These are phyloP conservation scores for Pythium phragmitis DNA, from an alignment of 352 stramenopile species.

Conservation along the genomic window DNA sequence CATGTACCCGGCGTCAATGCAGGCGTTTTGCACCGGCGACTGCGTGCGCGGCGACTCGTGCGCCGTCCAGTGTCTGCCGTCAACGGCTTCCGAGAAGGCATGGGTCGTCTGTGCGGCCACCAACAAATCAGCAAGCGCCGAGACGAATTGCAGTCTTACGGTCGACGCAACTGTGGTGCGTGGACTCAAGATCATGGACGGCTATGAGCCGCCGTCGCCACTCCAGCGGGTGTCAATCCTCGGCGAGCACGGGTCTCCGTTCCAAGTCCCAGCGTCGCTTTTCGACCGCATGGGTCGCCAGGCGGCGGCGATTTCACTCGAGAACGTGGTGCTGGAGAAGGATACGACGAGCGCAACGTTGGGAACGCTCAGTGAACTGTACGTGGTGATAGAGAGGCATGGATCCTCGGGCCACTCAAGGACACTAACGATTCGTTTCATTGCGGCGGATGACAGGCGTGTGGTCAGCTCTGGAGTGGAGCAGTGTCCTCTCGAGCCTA, in stretches of 20 bases:
- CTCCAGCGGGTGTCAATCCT: background rate
- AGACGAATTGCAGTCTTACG: background rate
- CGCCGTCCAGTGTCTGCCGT: background rate
- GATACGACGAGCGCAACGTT: background rate
- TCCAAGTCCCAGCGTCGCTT: slow-evolving; percentile 1
- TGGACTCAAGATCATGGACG: background rate
- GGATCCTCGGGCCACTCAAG: background rate
- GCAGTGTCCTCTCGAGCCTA: background rate
- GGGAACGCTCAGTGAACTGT: background rate
- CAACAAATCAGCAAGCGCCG: background rate
- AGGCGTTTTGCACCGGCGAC: slow-evolving; percentile 3
- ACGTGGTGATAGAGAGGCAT: background rate
- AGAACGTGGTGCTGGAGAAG: background rate
- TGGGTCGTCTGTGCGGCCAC: background rate
- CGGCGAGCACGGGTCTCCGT: background rate
- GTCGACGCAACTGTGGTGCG: background rate
- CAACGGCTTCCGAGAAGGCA: background rate
- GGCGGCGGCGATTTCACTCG: background rate
- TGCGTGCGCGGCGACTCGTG: slow-evolving; percentile 5
- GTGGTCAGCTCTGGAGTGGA: background rate
- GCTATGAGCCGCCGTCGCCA: background rate
- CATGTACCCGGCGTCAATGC: background rate
- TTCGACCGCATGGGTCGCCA: slow-evolving; percentile 1
- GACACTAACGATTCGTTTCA: background rate
- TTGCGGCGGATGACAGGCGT: background rate